Percentiles rank a stretch among this genome's conserved stretches.
phyloP scores from a whole-genome alignment of 2,329 filamentous ascomycete genomes.

The Ascochyta rabiei region DNA sequence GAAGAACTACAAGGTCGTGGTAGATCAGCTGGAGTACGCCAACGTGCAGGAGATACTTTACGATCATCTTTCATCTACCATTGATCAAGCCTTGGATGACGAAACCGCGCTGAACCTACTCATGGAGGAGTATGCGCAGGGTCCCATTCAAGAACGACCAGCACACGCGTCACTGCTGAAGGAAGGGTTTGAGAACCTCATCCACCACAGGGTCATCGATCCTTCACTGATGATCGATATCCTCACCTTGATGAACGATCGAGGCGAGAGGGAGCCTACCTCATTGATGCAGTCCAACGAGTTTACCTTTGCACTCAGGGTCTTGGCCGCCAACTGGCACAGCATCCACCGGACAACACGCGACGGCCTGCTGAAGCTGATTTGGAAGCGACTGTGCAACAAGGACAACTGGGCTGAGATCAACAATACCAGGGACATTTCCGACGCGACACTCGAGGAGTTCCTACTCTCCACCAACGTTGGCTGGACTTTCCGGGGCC shows the following conservation, averaged over 20 bases:
- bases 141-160: conserved; percentile 62
- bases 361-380: conserved; percentile 63
- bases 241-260: conserved; percentile 76
- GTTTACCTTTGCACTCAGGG: conserved; percentile 75
- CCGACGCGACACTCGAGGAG: conserved; percentile 70
- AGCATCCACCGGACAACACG: conserved; percentile 52
- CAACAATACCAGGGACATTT: conserved; percentile 77
- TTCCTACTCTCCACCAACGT: conserved; percentile 67
- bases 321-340: conserved; percentile 60
- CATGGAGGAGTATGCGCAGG: conserved; percentile 68
- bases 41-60: conserved; percentile 81
- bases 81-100: conserved; percentile 77
- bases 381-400: conserved; percentile 88
- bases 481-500: conserved; percentile 69
- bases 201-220: conserved; percentile 72
- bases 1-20: conserved; percentile 47
- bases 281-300: conserved; percentile 60
- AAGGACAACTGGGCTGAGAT: conserved; percentile 83
- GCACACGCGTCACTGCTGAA: conserved; percentile 75
- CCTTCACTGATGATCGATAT: conserved; percentile 70
- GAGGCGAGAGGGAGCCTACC: conserved; percentile 46
- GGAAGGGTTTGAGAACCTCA: conserved; percentile 70
- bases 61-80: conserved; percentile 69
- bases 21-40: conserved; percentile 71
- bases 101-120: conserved; percentile 78